Percentiles rank a stretch among this genome's conserved stretches.
Evolutionary conservation across 2,329 filamentous ascomycete species (phyloP).

Genomic region (Curvularia hawaiiensis): DNA sequence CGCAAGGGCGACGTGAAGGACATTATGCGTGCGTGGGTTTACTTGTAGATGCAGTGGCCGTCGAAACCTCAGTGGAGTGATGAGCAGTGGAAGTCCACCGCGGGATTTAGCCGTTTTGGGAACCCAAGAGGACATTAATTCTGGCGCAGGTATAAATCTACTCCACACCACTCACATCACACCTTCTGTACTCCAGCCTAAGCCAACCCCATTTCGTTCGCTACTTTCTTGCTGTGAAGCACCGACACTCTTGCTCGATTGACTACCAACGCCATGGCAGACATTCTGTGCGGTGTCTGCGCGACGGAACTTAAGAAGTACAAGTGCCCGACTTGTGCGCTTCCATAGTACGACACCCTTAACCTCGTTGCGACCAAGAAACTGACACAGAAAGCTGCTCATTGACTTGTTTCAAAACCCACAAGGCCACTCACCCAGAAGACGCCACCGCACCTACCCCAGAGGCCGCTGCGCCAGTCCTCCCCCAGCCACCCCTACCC

Average conservation of each 20-base stretch:
- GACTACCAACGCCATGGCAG: constrained; percentile 33
- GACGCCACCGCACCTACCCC: constrained; percentile 5
- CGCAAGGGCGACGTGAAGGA: constrained; percentile 32
- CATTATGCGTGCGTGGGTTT: constrained; percentile 28
- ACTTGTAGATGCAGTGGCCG: constrained; percentile 10
- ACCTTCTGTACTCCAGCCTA: neutral
- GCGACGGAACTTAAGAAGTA: constrained; percentile 53
- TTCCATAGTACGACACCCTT: constrained; percentile 49
- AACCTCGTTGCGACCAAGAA: neutral
- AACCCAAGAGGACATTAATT: neutral
- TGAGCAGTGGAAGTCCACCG: constrained; percentile 36
- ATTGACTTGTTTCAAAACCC: constrained; percentile 38
- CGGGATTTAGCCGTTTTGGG: constrained; percentile 37
- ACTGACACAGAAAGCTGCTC: constrained; percentile 37
- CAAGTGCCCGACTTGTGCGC: constrained; percentile 55
- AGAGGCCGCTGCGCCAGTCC: constrained; percentile 6
- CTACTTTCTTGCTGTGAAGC: neutral
- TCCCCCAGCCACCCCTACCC: constrained; percentile 36
- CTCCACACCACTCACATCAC: too few relatives aligned
- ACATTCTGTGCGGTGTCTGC: constrained; percentile 51
- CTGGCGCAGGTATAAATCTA: too few relatives aligned
- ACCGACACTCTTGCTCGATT: neutral
- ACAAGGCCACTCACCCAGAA: constrained; percentile 34
- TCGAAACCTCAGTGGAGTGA: constrained; percentile 25
- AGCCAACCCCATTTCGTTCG: too few relatives aligned